Evolutionary conservation across 139 green algal genomes (phyloP), one percentile per base, ranked within the genome.

Genomic region (Coelastrella sp.): DNA sequence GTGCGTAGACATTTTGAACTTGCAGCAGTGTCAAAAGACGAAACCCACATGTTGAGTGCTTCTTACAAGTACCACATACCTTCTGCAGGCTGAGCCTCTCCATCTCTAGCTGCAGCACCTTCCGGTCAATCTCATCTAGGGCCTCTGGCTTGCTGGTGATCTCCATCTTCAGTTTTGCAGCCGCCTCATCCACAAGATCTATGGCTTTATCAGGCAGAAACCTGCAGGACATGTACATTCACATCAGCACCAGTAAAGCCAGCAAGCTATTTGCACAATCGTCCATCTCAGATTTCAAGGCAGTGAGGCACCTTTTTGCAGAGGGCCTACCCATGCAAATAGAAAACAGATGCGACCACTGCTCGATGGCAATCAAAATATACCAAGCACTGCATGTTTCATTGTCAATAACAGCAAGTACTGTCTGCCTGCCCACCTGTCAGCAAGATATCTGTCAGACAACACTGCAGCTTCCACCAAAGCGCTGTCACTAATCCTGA

Each of bases 151-250:
- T 99, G 85, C 76, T 94, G 64, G 97, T 99, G 91, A 99, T 99
- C 93, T 99, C 97, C 97, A 99, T 99, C 92, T 98, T 99, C 7
- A 99, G 93, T 89, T 98, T 98, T 71, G 97, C 97, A 0, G 96
- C 97, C 1, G 95, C 92, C 91, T 99, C 97, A 87, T 99, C 97
- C 41, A 99, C 91, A 84, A 98, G 91, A 89, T 99, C 96, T 81
- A 99, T 99, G 4, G 96, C 95, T 85, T 96, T 96, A 81, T 98
- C 95, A 43, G 94, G 94, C 76, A 97, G 87, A 85, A 97, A 97
- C 35, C 93, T 85, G 85, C 45, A 81, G 43, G 5, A 66, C 21
- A 6, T 32, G 19, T 30, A n/a, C n/a, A n/a, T n/a, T n/a, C n/a
- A n/a, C n/a, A n/a, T n/a, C n/a, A n/a, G n/a, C n/a, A n/a, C n/a